Base-by-base conservation (phyloP, 352 stramenopile genomes). In the Globisporangium recalcitrans region DNA sequence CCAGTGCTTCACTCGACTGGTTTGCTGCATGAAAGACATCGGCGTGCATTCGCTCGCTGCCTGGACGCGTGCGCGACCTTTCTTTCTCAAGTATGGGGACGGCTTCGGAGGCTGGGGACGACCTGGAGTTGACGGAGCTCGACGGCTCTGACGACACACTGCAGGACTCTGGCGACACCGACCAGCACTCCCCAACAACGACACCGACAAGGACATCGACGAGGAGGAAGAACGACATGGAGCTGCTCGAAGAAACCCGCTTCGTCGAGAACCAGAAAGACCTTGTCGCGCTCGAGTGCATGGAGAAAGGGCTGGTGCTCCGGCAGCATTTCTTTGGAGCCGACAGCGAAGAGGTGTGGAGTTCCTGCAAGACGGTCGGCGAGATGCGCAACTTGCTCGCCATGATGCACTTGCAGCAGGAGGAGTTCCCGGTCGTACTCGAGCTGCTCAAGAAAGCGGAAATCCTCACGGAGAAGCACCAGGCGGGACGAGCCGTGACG, bases 341-440 rank as follows among this genome's bases (percentile, higher is more conserved):
- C 22, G 90, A 96, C 26, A 97, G 88, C 32, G 78, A 97, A 31
- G 85, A 98, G 61, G 91, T 98, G 2, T 92, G 86, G 77, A 63
- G 67, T 5, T 90, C 87, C 4, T 98, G 93, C 74, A 93, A 92
- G 67, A 97, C 89, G 0, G 86, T 98, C 7, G 91, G 90, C n/a
- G 91, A 98, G 65, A 97, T 98, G 86, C 98, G 90, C 76, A 98
- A 98, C 71, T 68, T 98, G 22, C 76, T 98, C 21, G 91, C 93
- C 8, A 98, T 98, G 93, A 97, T 86, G n/a, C 98, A 97, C 59
- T 64, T 98, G 29, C 93, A 98, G 69, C 90, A 98, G 59, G 93
- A 96, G 48, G 86, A 97, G 55, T 98, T 97, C 58, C 72, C 77
- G 14, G 92, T 97, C 51, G 86, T 93, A 58, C 70, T 97, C 7